Evolutionary conservation across 768 basidiomycete genomes (phyloP).

Genomic region (Cystobasidium ongulense): DNA sequence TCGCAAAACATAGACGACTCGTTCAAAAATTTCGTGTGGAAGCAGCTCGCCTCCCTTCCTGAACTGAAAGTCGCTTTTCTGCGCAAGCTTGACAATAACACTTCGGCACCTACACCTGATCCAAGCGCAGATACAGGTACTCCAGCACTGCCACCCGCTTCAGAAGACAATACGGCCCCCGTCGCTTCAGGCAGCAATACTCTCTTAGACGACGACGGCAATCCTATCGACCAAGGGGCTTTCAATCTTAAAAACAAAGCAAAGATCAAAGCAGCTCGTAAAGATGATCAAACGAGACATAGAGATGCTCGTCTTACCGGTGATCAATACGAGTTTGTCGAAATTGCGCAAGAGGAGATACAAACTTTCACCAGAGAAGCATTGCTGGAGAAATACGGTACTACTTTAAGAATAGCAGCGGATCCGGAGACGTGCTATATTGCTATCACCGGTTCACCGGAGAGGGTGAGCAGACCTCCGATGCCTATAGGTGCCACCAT

Average conservation of each 20-base stretch:
- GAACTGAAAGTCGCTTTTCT: slow-evolving; percentile 65
- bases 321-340: slow-evolving; percentile 30
- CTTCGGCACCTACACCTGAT: background rate
- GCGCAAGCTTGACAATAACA: slow-evolving; percentile 43
- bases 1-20: slow-evolving; percentile 64
- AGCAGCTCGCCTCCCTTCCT: slow-evolving; percentile 63
- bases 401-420: slow-evolving; percentile 59
- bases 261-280: slow-evolving; percentile 16
- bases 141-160: too few species aligned
- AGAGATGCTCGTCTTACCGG: slow-evolving; percentile 20
- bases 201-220: background rate
- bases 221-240: background rate
- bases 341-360: slow-evolving; percentile 23
- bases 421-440: slow-evolving; percentile 65
- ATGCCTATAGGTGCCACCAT: background rate
- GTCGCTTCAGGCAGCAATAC: background rate
- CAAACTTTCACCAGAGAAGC: background rate
- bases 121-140: background rate
- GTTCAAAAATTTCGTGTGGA: slow-evolving; percentile 75
- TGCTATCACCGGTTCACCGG: slow-evolving; percentile 77
- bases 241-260: slow-evolving; percentile 23
- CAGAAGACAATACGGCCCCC: background rate
- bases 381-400: slow-evolving; percentile 32
- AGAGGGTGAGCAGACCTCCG: slow-evolving; percentile 53
- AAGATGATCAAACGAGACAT: background rate